Base-by-base conservation (phyloP, 306 rosid species). In the Glycine soja region DNA sequence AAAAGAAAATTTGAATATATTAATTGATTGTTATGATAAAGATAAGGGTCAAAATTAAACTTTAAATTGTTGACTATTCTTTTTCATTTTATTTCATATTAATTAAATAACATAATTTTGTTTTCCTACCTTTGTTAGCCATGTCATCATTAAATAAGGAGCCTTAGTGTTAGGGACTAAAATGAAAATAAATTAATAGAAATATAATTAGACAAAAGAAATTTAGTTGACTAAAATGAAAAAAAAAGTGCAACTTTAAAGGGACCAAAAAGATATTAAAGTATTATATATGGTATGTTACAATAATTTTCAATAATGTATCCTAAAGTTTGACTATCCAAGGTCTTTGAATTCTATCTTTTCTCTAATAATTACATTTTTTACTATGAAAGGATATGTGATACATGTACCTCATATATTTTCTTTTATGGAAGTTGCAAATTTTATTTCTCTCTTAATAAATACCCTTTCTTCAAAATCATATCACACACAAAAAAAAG, bases 391-490 rank as follows among this genome's bases (percentile, higher is more conserved):
- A 59, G 42, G 40, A 0, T 6, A 38, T 10, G 52, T 7, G 3
- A 69, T 10, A 11, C 8, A 15, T 74, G 2, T 6, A 43, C 0
- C 8, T 1, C 19, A 45, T 0, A 30, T 70, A 47, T 75, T 61
- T 76, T 18, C 16, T 76, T 45, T 75, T 2, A 14, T 5, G 34
- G 15, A 46, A 9, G 0, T 30, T 24, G 15, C 10, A 32, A 70
- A 4, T 10, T 46, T 11, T 2, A 43, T 69, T n/a, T 64, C 0
- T 34, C n/a, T 66, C 18, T 19, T 9, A 6, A 78, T 78, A 78
- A 78, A 78, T 68, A 78, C 38, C 48, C 12, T 2, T n/a, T 61
- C 32, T 16, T 10, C 53, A 16, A 4, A 71, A 38, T 14, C 63
- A 8, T 0, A 36, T 10, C 42, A 53, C 64, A 12, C 45, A 38